Evolutionary conservation across 805 yeast genomes (phyloP).

Genomic region (Candida alai): DNA sequence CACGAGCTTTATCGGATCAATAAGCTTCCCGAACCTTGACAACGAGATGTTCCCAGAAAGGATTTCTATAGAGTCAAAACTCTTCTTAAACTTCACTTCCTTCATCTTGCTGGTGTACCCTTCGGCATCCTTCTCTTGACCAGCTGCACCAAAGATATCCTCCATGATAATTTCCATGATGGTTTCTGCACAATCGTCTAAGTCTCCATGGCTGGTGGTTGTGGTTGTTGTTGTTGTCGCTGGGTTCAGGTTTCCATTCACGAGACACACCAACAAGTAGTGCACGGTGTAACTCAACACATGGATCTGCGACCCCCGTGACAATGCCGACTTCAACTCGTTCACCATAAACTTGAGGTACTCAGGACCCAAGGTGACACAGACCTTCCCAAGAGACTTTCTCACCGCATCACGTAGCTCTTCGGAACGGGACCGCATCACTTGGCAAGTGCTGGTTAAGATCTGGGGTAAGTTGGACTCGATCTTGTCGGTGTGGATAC

Average conservation of each 20-base stretch:
- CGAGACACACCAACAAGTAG: slow-evolving; percentile 55
- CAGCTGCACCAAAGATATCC: slow-evolving; percentile 86
- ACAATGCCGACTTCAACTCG: slow-evolving; percentile 74
- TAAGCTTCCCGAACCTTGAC: slow-evolving; percentile 49
- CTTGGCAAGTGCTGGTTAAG: slow-evolving; percentile 83
- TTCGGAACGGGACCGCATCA: slow-evolving; percentile 78
- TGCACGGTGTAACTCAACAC: slow-evolving; percentile 88
- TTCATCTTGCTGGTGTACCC: slow-evolving; percentile 82
- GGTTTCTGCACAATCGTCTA: slow-evolving; percentile 61
- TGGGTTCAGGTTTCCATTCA: too few species aligned
- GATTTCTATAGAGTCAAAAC: slow-evolving; percentile 83
- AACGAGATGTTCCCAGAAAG: slow-evolving; percentile 63
- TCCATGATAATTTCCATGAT: slow-evolving; percentile 80
- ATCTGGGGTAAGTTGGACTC: slow-evolving; percentile 71
- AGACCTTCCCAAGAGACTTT: slow-evolving; percentile 64
- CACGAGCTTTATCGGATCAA: slow-evolving; percentile 64
- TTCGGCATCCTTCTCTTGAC: slow-evolving; percentile 92
- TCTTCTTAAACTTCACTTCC: slow-evolving; percentile 85
- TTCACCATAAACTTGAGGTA: slow-evolving; percentile 72
- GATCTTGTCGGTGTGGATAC: slow-evolving; percentile 55
- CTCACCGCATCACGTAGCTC: slow-evolving; percentile 86
- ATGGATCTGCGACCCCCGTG: slow-evolving; percentile 90
- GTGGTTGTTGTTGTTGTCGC: too few species aligned
- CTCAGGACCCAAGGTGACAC: slow-evolving; percentile 61
- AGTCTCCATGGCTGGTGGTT: slow-evolving; percentile 60